These are phyloP conservation scores for Sophora flavescens DNA, from an alignment of 306 rosid species.

Conservation along the genomic window DNA sequence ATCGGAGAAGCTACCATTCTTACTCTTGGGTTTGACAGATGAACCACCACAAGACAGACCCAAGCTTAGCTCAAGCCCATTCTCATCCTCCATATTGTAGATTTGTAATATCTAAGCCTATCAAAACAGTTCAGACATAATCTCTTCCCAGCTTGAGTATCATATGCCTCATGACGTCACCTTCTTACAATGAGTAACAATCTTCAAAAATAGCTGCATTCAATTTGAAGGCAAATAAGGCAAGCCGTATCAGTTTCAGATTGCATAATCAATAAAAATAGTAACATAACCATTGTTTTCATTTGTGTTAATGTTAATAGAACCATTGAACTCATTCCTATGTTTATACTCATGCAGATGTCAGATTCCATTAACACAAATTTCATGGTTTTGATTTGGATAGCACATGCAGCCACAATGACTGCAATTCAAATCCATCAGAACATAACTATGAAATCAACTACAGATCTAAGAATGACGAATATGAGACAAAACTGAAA, in stretches of 20 bases:
- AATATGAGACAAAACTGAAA: background rate
- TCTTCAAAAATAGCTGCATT: conserved; percentile 41
- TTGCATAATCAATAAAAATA: conserved; percentile 6
- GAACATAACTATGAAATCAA: too few relatives aligned
- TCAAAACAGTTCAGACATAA: conserved; percentile 41
- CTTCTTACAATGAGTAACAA: conserved; percentile 22
- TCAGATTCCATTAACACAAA: conserved; percentile 30
- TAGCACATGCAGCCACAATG: background rate
- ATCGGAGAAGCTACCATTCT: conserved; percentile 75
- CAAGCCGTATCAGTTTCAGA: conserved; percentile 36
- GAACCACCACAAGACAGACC: conserved; percentile 90
- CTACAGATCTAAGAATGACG: background rate
- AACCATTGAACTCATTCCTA: conserved; percentile 6
- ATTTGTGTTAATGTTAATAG: background rate
- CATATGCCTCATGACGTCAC: conserved; percentile 32
- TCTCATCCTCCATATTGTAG: conserved; percentile 80
- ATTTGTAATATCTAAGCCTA: conserved; percentile 40
- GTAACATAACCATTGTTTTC: conserved; percentile 13
- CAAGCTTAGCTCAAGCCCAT: conserved; percentile 95
- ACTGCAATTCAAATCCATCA: background rate
- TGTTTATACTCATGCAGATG: conserved; percentile 18
- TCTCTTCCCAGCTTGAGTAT: conserved; percentile 32
- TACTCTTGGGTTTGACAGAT: conserved; percentile 76
- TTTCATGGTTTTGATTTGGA: conserved; percentile 29
- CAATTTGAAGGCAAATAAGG: conserved; percentile 41